These are phyloP conservation scores for Scalesia atractyloides DNA, from an alignment of 129 eudicot species.

Conservation along the genomic window DNA sequence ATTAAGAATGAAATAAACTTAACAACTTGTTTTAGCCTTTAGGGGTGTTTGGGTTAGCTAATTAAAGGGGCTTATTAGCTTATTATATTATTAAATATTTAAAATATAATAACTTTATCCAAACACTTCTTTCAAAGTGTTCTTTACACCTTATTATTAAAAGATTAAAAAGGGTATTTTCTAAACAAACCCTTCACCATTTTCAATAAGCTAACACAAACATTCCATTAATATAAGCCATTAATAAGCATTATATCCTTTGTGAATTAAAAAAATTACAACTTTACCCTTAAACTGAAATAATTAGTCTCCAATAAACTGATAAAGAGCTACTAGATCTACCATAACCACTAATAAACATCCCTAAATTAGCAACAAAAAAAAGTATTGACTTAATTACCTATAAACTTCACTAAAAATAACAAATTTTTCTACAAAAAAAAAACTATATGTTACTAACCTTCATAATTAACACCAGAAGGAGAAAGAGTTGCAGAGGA, in stretches of 20 bases:
- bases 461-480: constrained; percentile 96
- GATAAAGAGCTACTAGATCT: constrained; percentile 21
- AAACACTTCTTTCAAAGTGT: constrained; percentile 2
- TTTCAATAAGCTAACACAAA: background rate
- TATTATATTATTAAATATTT: too few species aligned
- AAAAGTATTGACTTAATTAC: background rate
- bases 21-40: background rate
- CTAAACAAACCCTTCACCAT: background rate
- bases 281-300: background rate
- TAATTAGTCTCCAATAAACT: background rate
- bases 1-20: too few species aligned
- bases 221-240: background rate
- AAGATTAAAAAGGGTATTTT: background rate
- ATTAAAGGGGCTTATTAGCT: background rate
- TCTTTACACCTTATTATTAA: background rate
- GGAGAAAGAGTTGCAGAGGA: constrained; percentile 92
- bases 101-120: background rate
- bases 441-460: constrained; percentile 32
- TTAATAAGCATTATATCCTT: background rate
- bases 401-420: background rate
- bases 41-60: background rate
- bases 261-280: background rate
- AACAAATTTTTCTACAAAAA: too few species aligned
- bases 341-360: constrained; percentile 12
- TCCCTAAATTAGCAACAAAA: background rate